A percentile compares a stretch with the other conserved stretches of the same genome.
Conservation (phyloP, 129 eudicot genomes). For the Saposhnikovia divaricata region DNA sequence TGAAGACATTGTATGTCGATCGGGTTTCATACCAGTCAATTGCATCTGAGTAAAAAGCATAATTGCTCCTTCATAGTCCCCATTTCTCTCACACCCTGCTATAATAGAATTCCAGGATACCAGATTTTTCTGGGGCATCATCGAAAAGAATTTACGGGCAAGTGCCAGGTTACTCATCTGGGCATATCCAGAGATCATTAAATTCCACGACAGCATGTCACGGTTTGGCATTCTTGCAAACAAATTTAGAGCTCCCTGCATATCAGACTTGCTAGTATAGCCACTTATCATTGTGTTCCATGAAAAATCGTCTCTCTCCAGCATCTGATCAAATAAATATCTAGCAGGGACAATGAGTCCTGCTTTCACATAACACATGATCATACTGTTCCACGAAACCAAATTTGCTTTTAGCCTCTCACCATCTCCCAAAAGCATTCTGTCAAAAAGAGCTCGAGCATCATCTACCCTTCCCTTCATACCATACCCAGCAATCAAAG, state of each 20-base stretch:
- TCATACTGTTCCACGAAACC: constrained; percentile 1
- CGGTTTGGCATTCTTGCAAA: constrained; percentile 37
- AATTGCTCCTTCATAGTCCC: constrained; percentile 1
- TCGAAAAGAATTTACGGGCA: constrained; percentile 30
- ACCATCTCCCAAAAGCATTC: constrained; percentile 8
- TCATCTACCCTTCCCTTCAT: constrained; percentile 37
- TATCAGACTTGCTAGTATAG: constrained; percentile 27
- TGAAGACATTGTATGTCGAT: neutral
- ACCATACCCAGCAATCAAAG: constrained; percentile 57
- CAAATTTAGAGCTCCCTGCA: constrained; percentile 34
- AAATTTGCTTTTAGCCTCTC: neutral
- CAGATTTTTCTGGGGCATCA: constrained; percentile 33
- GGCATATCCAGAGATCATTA: constrained; percentile 39
- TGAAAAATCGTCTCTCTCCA: constrained; percentile 32
- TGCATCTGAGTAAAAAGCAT: neutral
- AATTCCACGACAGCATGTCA: constrained; percentile 43
- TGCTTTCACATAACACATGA: constrained; percentile 25
- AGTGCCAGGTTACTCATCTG: constrained; percentile 29
- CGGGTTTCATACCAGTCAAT: neutral
- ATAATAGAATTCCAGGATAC: constrained; percentile 51
- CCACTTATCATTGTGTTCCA: constrained; percentile 57
- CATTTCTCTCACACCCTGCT: neutral
- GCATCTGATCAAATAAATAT: constrained; percentile 41
- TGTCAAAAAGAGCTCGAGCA: constrained; percentile 39
- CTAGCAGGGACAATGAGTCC: constrained; percentile 37